Conservation (phyloP, 306 rosid genomes). For the Psophocarpus tetragonolobus region DNA sequence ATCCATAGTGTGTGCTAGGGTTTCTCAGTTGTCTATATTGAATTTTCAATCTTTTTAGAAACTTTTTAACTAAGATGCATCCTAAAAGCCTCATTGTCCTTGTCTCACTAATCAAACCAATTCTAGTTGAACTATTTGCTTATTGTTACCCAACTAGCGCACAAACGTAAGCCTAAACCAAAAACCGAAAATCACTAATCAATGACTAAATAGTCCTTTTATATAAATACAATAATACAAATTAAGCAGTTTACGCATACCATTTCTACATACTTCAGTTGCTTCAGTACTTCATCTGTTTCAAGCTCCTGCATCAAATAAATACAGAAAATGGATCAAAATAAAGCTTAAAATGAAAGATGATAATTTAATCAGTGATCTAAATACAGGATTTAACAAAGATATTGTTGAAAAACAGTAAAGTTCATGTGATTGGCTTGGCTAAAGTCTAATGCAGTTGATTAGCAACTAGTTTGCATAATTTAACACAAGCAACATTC, state of each 20-base stretch:
- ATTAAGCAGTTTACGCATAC: slow-evolving; percentile 41
- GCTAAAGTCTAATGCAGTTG: not conserved
- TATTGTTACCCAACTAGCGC: not conserved
- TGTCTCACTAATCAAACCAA: not conserved
- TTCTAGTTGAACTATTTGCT: not conserved
- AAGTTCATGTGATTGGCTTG: not conserved
- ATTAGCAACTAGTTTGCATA: not conserved
- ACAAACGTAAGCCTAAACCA: slow-evolving; percentile 7
- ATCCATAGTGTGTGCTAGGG: no score
- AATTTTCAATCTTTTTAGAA: not conserved
- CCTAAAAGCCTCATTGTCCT: slow-evolving; percentile 2
- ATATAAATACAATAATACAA: slow-evolving; percentile 18
- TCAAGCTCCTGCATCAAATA: slow-evolving; percentile 72
- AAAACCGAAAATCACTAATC: not conserved
- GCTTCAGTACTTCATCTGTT: slow-evolving; percentile 69
- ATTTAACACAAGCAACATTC: not conserved
- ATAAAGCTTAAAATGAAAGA: not conserved
- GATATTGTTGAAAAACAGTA: slow-evolving; percentile 5
- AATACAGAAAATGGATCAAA: not conserved
- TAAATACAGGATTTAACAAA: slow-evolving; percentile 25
- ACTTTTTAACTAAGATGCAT: not conserved
- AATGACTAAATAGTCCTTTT: slow-evolving; percentile 8
- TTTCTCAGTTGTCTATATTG: not conserved
- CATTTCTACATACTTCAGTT: slow-evolving; percentile 79
- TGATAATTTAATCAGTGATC: not conserved